These are phyloP conservation scores for Hanseniaspora singularis DNA, from an alignment of 805 yeast species.

Conservation along the genomic window DNA sequence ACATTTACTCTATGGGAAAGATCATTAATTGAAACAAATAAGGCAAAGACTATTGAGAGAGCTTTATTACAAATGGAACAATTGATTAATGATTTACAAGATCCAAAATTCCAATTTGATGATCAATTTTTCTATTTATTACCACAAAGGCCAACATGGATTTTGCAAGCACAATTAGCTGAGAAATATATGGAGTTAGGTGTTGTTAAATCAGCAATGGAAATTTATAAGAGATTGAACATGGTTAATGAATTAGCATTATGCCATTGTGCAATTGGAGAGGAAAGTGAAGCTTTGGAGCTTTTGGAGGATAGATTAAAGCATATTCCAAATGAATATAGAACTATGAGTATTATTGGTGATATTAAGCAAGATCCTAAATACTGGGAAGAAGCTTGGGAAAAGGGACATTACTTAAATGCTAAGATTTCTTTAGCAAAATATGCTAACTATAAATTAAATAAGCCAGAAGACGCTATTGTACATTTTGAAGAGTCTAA, in stretches of 20 bases:
- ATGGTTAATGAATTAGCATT: slow-evolving; percentile 75
- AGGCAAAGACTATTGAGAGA: slow-evolving; percentile 80
- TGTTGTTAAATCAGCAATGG: slow-evolving; percentile 72
- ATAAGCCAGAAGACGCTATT: slow-evolving; percentile 44
- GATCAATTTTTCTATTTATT: slow-evolving; percentile 60
- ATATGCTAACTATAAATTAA: slow-evolving; percentile 43
- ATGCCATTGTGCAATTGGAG: slow-evolving; percentile 78
- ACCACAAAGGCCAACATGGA: slow-evolving; percentile 74
- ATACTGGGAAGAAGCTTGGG: slow-evolving; percentile 82
- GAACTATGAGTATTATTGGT: slow-evolving; percentile 75
- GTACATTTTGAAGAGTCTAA: slow-evolving; percentile 58
- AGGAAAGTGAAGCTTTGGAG: slow-evolving; percentile 51
- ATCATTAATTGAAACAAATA: slow-evolving; percentile 66
- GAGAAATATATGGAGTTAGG: slow-evolving; percentile 80
- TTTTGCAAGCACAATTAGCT: slow-evolving; percentile 69
- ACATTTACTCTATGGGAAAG: slow-evolving; percentile 83
- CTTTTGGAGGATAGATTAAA: slow-evolving; percentile 44
- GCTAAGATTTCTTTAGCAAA: slow-evolving; percentile 77
- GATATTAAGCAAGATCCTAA: slow-evolving; percentile 67
- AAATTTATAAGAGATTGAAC: slow-evolving; percentile 68
- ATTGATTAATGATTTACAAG: slow-evolving; percentile 67
- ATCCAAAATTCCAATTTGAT: slow-evolving; percentile 41
- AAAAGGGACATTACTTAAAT: slow-evolving; percentile 62
- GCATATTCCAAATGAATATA: slow-evolving; percentile 58
- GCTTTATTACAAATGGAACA: slow-evolving; percentile 90